Evolutionary conservation across 225 moss, liverwort and hornwort species (phyloP), one percentile per base, ranked within the genome.

Genomic region (Sphagnum tenellum): DNA sequence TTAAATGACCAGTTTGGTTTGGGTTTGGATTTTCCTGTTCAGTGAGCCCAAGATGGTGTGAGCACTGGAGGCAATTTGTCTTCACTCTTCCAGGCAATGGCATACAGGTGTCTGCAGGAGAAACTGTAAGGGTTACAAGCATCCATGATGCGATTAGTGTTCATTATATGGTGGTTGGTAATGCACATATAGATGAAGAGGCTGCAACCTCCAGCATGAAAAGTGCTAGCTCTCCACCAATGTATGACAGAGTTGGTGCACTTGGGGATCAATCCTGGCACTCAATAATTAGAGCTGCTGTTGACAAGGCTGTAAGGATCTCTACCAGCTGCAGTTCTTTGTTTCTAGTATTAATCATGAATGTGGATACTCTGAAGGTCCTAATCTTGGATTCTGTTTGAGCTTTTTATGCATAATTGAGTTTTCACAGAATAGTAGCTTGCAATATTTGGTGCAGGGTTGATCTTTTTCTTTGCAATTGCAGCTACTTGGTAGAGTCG

Each of bases 51-150:
- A 75, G 60, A 48, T 95, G 95, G 95, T 70, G 82, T 67, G 92
- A 95, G 76, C 95, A 95, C 67, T 95, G 95, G 95, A 92, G 84
- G 73, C 95, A 95, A 66, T 78, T 86, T 56, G 81, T 92, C 52
- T 95, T 89, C 92, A 76, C 73, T 10, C 79, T 92, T 69, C 84
- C 86, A 50, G 70, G 88, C 58, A 77, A 75, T 49, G 77, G 80
- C 61, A 59, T 81, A 66, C 62, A 53, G 65, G 84, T 89, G 54
- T 74, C 52, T 2, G 67, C 66, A 48, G 89, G 82, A 67, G 79
- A 88, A 60, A 60, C 55, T 14, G 66, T 82, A 64, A 56, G 47
- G 49, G 65, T 89, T 8, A 68, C 52, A 49, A 84, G 80, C 59
- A 71, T 46, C 57, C 89, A 92, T 71, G 88, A 89, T 77, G 77